Base-by-base conservation (phyloP, 2,329 filamentous ascomycete species). In the Lachnellula occidentalis region DNA sequence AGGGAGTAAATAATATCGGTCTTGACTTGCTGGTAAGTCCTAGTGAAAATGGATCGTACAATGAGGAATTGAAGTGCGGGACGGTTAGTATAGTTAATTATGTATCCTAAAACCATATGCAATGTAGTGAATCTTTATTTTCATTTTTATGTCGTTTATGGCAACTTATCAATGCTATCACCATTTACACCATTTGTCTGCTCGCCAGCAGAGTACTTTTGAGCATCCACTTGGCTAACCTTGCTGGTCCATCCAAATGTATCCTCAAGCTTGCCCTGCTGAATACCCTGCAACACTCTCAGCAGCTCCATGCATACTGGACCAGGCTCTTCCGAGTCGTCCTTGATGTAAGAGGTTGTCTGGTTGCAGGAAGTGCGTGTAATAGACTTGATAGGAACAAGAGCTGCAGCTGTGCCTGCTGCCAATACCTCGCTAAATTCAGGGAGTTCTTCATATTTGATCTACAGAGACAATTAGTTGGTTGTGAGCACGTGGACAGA, bases 381-480 rank as follows among this genome's bases (percentile, higher is more conserved):
- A 70, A 97, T 95, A 63, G 88, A 94, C 58, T 87, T 87, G 71
- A 96, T 94, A 1, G 92, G 92, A 3, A 97, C 92, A 51, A 99
- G 78, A 0, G 90, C 89, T 0, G 92, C 92, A 0, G 92, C 92
- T 0, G 92, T 97, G 1, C 92, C 92, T 2, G 91, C 92, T 4
- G 92, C 94, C 73, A 96, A 85, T 50, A 99, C 85, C 72, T 97
- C 92, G 49, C 66, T 76, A 69, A 91, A 90, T 15, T 67, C 61
- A 11, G 75, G 71, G 17, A 85, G 75, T 65, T 85, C 82, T 17
- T 70, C 63, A 68, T 83, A 85, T 72, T 78, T 81, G 71, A 90
- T 86, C 80, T 85, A 62, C 12, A 41, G 21, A n/a, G 15, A 12
- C n/a, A 12, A 17, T 51, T 7, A 54, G 51, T 46, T 53, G 21